Base-by-base conservation (phyloP, 257 asterid species). In the Ophiorrhiza pumila region DNA sequence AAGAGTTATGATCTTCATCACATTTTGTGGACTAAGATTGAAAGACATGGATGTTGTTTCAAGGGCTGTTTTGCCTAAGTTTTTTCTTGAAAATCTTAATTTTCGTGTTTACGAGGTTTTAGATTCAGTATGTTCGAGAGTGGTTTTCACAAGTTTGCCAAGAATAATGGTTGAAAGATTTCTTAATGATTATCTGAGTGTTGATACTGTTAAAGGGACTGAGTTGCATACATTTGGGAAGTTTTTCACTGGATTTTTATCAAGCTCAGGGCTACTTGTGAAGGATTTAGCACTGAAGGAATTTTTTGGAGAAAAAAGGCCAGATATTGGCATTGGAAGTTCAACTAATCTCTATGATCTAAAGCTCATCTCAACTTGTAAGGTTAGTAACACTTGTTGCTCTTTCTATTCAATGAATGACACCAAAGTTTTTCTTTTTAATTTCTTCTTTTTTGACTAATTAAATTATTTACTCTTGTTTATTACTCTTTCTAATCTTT, bases 161-260 rank as follows among this genome's bases (percentile, higher is more conserved):
- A 82, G 90, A 46, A 87, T 93, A 18, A 89, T 93, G 97, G 96
- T 93, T 27, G 96, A 91, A 74, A 80, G 86, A 4, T 93, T 93
- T 67, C 74, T 93, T 4, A 89, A 83, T 42, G 97, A 91, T 73
- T 88, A 93, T 78, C 77, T 93, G 6, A n/a, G 78, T n/a, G 90
- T 89, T 45, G 90, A 93, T 43, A 8, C 59, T 3, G 96, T 89
- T 34, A 74, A 82, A 4, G 98, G 97, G 7, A 85, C 95, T 0
- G 98, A 93, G 80, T 73, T 93, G 82, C 87, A 84, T 0, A 69
- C 79, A 4, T 20, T 72, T 17, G 96, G 97, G 14, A 35, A 71
- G 11, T 87, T 61, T 72, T 93, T 85, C 62, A 85, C 92, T 41
- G 98, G 97, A 2, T 67, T 93, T 27, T 49, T 87, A 0, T 73